These are phyloP conservation scores for Pelargonium hybrid DNA, from an alignment of 441 rosid genomes.

Conservation along the genomic window DNA sequence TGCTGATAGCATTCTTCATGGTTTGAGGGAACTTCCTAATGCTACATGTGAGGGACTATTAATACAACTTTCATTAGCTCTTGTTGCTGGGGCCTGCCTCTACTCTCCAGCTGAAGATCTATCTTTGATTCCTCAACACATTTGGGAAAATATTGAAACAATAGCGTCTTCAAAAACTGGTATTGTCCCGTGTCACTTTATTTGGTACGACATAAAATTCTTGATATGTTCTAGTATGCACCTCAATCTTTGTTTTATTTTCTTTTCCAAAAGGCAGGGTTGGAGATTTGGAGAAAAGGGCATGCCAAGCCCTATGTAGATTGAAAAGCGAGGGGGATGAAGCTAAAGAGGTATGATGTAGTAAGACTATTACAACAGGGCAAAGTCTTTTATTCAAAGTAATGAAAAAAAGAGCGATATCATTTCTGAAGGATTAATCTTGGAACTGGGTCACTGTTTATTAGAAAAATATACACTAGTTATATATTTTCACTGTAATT, in stretches of 20 bases:
- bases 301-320: constrained; percentile 61
- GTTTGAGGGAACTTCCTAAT: constrained; percentile 37
- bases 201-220: background rate
- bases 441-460: constrained; percentile 6
- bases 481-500: constrained; percentile 7
- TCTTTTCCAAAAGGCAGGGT: constrained; percentile 35
- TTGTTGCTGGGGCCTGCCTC: constrained; percentile 60
- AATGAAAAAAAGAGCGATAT: background rate
- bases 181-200: constrained; percentile 17
- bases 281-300: constrained; percentile 52
- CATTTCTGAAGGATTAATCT: constrained; percentile 1
- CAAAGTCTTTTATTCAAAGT: background rate
- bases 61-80: constrained; percentile 59
- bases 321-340: constrained; percentile 57
- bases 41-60: constrained; percentile 55
- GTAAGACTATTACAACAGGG: constrained; percentile 1
- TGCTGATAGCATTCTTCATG: constrained; percentile 49
- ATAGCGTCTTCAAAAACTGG: constrained; percentile 51
- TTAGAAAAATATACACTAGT: background rate
- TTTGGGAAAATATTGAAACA: constrained; percentile 59
- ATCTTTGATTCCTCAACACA: constrained; percentile 50
- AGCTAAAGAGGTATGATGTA: constrained; percentile 50
- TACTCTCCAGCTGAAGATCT: constrained; percentile 61
- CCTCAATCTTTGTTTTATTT: background rate
- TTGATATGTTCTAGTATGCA: constrained; percentile 3